Base-by-base conservation (phyloP, 495 filamentous ascomycete species). In the Podospora pseudopauciseta region DNA sequence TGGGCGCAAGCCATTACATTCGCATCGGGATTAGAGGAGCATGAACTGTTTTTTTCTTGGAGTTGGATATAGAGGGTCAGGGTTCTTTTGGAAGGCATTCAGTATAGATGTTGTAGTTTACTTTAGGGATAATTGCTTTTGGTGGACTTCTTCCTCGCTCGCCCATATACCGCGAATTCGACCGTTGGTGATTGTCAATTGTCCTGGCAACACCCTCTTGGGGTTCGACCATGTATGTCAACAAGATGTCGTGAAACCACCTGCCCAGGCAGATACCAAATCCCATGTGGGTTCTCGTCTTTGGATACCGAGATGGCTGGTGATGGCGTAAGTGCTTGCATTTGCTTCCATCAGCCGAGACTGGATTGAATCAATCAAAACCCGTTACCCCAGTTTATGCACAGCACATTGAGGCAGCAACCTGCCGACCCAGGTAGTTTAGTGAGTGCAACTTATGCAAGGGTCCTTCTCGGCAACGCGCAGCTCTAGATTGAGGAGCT, bases 321-420 rank as follows among this genome's bases (percentile, higher is more conserved):
- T 16, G 39, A 49, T 49, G 39, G 39, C 39, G 39, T 49, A 49
- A 49, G 39, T 49, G 39, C 6, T 49, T 13, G 15, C 9, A 49
- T 49, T 49, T 49, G 9, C 9, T 3, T 13, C 13, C 39, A 49
- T 49, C 39, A 49, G 6, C 39, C 13, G 39, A 49, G 39, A 13
- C 18, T 11, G 9, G 15, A 0, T 49, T 16, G 39, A 49, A 49
- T 49, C 39, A 49, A 49, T 49, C 39, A 49, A 18, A 49, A 13
- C 39, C 39, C 5, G 15, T 49, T 44, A 13, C n/a, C 6, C 26
- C 61, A 56, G 5, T 23, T 34, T 0, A 18, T 44, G 7, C 4
- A 15, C 34, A 56, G 55, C 56, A 65, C 26, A 60, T 60, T 60
- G 30, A 32, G 30, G 59, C 26, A 60, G 59, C 23, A 28, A 49